Evolutionary conservation across 306 rosid species (phyloP).

Genomic region (Carpinus viminea): DNA sequence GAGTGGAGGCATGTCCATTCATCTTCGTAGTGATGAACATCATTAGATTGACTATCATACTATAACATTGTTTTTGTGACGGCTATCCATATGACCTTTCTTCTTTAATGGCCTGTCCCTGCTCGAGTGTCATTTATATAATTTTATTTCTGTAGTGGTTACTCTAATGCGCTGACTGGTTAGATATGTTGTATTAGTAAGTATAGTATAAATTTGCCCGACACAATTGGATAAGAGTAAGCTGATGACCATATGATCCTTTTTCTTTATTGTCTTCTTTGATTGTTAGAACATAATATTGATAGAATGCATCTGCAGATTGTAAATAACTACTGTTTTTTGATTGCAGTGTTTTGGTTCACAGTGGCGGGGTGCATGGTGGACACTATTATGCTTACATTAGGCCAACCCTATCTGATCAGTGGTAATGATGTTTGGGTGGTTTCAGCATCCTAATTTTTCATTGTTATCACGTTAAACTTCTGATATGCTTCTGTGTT

Average conservation of each 20-base stretch:
- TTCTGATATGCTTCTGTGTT: not conserved
- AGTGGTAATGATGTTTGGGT: slow-evolving; percentile 55
- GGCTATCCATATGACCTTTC: not conserved
- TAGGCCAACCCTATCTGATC: slow-evolving; percentile 84
- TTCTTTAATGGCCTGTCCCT: not conserved
- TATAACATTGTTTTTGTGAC: not conserved
- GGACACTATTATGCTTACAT: slow-evolving; percentile 95
- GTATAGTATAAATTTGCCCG: not conserved
- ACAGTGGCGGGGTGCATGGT: slow-evolving; percentile 95
- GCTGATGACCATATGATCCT: not conserved
- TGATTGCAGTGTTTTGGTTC: slow-evolving; percentile 87
- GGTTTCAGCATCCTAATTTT: not conserved
- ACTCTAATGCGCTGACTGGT: not conserved
- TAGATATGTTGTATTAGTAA: not conserved
- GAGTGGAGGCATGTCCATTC: not conserved
- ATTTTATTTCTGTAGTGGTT: not conserved
- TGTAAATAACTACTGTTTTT: slow-evolving; percentile 8
- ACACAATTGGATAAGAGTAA: not conserved
- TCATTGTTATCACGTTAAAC: not conserved
- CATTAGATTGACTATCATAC: not conserved
- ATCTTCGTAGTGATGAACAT: not conserved
- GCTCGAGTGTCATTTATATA: not conserved
- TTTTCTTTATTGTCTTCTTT: not conserved
- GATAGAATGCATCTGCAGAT: not conserved
- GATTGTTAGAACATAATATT: not conserved